phyloP scores from a whole-genome alignment of 805 yeast genomes.

The Suhomyces sp. region DNA sequence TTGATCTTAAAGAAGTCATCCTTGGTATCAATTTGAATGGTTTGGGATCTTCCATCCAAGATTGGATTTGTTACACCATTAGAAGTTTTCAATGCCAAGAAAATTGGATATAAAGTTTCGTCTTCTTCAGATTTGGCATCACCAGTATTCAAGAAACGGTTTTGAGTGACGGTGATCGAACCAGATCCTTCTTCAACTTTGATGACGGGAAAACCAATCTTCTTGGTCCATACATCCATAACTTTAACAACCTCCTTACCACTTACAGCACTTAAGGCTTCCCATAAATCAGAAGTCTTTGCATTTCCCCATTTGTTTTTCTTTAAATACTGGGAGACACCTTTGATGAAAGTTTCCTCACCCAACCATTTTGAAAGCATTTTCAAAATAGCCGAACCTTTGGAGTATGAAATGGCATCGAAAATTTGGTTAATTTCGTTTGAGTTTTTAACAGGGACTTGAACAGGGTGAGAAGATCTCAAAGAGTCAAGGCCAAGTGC shows the following conservation, averaged over 20 bases:
- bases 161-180: constrained; percentile 58
- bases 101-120: constrained; percentile 64
- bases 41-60: constrained; percentile 43
- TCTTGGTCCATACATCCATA: constrained; percentile 79
- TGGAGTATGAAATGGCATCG: constrained; percentile 79
- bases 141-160: constrained; percentile 72
- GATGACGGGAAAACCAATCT: constrained; percentile 75
- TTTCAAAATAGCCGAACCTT: constrained; percentile 75
- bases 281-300: constrained; percentile 74
- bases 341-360: constrained; percentile 70
- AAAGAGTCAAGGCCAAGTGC: constrained; percentile 75
- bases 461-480: constrained; percentile 82
- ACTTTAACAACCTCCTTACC: constrained; percentile 70
- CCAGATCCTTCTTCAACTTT: constrained; percentile 56
- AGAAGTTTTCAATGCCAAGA: constrained; percentile 58
- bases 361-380: constrained; percentile 82
- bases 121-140: constrained; percentile 78
- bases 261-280: constrained; percentile 62
- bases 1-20: constrained; percentile 67
- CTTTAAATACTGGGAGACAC: constrained; percentile 74
- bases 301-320: constrained; percentile 79
- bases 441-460: constrained; percentile 75
- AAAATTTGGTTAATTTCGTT: constrained; percentile 81
- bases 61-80: constrained; percentile 61
- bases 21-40: constrained; percentile 36